phyloP scores from a whole-genome alignment of 371 early-diverging fungal species.

The Batrachochytrium dendrobatidis region DNA sequence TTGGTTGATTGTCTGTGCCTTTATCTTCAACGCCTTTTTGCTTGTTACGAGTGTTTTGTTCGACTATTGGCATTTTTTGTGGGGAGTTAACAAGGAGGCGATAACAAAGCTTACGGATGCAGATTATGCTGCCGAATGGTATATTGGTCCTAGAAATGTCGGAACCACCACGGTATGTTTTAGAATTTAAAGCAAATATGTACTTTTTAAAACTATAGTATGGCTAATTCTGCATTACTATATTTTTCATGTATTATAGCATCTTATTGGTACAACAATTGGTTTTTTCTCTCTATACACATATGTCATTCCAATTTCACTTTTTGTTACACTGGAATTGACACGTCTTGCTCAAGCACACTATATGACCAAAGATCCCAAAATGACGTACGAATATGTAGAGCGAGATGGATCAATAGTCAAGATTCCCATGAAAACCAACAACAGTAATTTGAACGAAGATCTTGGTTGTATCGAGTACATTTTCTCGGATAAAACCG shows the following conservation, averaged over 20 bases:
- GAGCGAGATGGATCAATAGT: constrained; percentile 13
- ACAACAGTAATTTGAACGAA: constrained; percentile 52
- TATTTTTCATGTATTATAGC: too few species aligned
- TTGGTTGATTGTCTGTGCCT: constrained; percentile 41
- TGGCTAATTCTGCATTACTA: too few species aligned
- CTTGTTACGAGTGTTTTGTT: constrained; percentile 21
- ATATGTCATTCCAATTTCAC: constrained; percentile 59
- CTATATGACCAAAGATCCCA: constrained; percentile 36
- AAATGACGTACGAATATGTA: constrained; percentile 23
- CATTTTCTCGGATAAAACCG: too few species aligned
- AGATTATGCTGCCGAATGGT: constrained; percentile 30
- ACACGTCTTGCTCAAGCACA: constrained; percentile 46
- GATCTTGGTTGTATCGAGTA: constrained; percentile 74
- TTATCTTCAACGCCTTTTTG: constrained; percentile 32
- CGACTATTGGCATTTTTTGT: constrained; percentile 19
- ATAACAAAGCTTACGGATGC: not conserved
- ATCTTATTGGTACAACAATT: constrained; percentile 13
- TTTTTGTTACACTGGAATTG: constrained; percentile 63
- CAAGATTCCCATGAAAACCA: constrained; percentile 30
- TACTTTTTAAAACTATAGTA: too few species aligned
- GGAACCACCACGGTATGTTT: constrained; percentile 9
- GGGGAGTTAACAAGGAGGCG: constrained; percentile 14
- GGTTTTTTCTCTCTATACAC: constrained; percentile 39
- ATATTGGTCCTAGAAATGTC: constrained; percentile 20
- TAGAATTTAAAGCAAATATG: too few species aligned